Conservation (phyloP, 371 early-diverging fungal genomes). For the Polyrhizophydium stewartii region DNA sequence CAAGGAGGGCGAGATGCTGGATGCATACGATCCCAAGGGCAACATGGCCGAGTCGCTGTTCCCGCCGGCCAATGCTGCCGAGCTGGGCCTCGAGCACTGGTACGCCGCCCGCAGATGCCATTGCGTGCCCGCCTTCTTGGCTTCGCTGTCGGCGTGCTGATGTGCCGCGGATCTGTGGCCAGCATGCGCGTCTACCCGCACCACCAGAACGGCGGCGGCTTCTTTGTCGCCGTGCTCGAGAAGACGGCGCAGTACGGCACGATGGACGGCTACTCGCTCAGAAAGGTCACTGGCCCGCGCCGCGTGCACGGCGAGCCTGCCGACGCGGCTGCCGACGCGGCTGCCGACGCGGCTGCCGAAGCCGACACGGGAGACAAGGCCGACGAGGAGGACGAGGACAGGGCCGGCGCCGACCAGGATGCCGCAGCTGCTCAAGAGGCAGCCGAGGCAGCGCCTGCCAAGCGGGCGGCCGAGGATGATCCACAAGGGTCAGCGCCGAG, state of each 20-base stretch:
- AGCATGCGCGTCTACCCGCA: constrained; percentile 91
- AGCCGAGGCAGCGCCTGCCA: no score
- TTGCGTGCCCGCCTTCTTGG: background rate
- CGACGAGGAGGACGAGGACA: no score
- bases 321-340: constrained; percentile 1
- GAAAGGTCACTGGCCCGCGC: background rate
- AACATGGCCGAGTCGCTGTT: constrained; percentile 47
- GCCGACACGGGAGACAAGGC: no score
- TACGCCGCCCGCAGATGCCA: constrained; percentile 1
- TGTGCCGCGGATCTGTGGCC: background rate
- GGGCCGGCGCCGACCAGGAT: no score
- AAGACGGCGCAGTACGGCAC: constrained; percentile 52
- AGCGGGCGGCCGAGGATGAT: no score
- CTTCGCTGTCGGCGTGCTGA: background rate
- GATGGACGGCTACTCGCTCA: constrained; percentile 15
- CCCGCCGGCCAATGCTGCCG: constrained; percentile 66
- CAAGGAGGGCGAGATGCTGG: constrained; percentile 52
- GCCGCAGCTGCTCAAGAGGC: no score
- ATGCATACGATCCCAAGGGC: constrained; percentile 43
- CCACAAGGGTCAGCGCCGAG: no score
- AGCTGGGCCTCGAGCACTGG: constrained; percentile 76
- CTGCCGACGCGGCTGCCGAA: constrained; percentile 1
- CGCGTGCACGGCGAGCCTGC: background rate
- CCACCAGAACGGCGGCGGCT: constrained; percentile 98
- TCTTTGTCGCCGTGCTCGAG: constrained; percentile 97